Percentiles rank a stretch among this genome's conserved stretches.
These are phyloP conservation scores for Verticillium longisporum DNA, from an alignment of 2,329 filamentous ascomycete species.

Conservation along the genomic window DNA sequence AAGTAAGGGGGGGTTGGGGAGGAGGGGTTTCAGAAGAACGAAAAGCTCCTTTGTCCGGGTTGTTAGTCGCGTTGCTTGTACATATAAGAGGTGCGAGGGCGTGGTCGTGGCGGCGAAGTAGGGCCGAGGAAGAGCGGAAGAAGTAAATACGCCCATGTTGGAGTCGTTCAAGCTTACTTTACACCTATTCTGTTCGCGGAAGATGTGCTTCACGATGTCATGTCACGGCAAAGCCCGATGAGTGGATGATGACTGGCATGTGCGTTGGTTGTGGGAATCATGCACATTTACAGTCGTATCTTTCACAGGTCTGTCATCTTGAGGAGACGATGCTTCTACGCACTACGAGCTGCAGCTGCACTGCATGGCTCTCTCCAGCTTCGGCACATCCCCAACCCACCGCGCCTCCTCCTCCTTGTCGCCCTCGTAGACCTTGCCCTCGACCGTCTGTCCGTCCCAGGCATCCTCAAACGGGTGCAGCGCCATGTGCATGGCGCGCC, in stretches of 20 bases:
- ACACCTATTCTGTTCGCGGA: background rate
- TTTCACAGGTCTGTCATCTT: too few species aligned
- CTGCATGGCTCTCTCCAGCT: conserved; percentile 72
- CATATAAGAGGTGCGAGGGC: conserved; percentile 20
- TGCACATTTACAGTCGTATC: too few species aligned
- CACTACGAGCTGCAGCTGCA: conserved; percentile 86
- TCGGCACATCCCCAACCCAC: conserved; percentile 81
- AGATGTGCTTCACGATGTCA: too few species aligned
- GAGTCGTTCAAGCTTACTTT: background rate
- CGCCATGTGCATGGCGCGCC: conserved; percentile 74
- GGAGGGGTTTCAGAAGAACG: conserved; percentile 29
- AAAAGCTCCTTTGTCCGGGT: conserved; percentile 23
- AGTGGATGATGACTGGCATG: too few species aligned
- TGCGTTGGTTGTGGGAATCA: too few species aligned
- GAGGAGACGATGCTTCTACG: background rate
- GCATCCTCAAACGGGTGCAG: conserved; percentile 76
- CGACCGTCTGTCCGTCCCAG: conserved; percentile 52
- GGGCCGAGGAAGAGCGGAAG: conserved; percentile 8
- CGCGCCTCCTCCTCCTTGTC: conserved; percentile 70
- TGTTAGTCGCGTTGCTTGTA: conserved; percentile 25
- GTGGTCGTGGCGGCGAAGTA: background rate
- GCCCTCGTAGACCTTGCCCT: conserved; percentile 42
- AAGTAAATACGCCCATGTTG: conserved; percentile 11
- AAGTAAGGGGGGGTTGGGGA: background rate
- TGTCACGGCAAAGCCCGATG: too few species aligned